phyloP scores from a whole-genome alignment of 352 stramenopile species.

The Phytophthora pistaciae region DNA sequence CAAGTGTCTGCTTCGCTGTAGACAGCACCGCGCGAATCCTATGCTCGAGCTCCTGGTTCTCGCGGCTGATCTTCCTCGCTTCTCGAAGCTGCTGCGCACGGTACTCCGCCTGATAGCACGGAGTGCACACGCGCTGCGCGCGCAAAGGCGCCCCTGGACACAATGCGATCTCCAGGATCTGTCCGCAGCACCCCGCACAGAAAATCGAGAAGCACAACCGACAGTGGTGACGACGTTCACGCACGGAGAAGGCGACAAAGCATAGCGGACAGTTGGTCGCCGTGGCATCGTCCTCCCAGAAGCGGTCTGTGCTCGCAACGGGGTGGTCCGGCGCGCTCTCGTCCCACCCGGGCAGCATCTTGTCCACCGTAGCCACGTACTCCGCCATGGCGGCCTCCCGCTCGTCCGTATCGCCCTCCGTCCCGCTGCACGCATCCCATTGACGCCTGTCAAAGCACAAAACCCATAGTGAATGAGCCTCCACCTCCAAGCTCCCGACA shows the following conservation, averaged over 20 bases:
- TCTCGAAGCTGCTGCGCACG: slow-evolving; percentile 58
- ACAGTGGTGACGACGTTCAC: slow-evolving; percentile 71
- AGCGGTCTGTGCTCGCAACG: slow-evolving; percentile 55
- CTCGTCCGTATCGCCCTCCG: slow-evolving; percentile 19
- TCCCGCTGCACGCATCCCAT: slow-evolving; percentile 69
- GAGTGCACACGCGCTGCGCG: slow-evolving; percentile 59
- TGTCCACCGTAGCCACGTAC: slow-evolving; percentile 68
- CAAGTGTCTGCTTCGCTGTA: slow-evolving; percentile 45
- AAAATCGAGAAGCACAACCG: slow-evolving; percentile 82
- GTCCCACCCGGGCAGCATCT: slow-evolving; percentile 75
- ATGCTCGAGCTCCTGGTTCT: slow-evolving; percentile 74
- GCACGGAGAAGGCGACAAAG: slow-evolving; percentile 47
- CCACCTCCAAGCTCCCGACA: neutral
- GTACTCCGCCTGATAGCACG: slow-evolving; percentile 64
- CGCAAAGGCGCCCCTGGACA: slow-evolving; percentile 70
- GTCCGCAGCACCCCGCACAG: slow-evolving; percentile 60
- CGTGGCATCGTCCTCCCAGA: slow-evolving; percentile 70
- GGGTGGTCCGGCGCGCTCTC: slow-evolving; percentile 55
- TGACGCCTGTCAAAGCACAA: slow-evolving; percentile 47
- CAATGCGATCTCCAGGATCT: slow-evolving; percentile 61
- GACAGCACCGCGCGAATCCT: slow-evolving; percentile 52
- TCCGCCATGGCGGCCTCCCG: slow-evolving; percentile 58
- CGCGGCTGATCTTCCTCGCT: slow-evolving; percentile 56
- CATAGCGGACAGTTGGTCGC: slow-evolving; percentile 59
- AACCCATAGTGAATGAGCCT: neutral